Evolutionary conservation across 2,329 filamentous ascomycete species (phyloP), one percentile per base, ranked within the genome.

Genomic region (Cladosporium sp.): DNA sequence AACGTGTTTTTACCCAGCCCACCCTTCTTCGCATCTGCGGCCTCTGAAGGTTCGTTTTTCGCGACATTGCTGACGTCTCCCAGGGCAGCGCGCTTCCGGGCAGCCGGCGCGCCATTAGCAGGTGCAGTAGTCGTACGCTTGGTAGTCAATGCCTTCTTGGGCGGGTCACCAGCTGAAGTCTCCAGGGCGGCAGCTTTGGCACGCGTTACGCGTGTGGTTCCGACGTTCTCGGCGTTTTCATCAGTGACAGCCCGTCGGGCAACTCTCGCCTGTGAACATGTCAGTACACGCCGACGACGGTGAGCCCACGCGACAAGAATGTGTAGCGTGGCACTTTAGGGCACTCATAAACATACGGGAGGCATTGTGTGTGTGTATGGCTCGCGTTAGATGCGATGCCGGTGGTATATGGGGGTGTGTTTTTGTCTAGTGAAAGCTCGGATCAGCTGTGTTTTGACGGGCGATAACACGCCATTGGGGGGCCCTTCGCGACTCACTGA

Each of bases 21-120:
- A 45, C 66, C 64, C 65, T 78, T 85, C 66, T 76, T 77, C 38
- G 72, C 72, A 35, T 76, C 69, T 43, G 77, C 73, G 78, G 95
- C 95, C 45, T 69, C 67, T 54, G 72, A 75, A 5, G 72, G 77
- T 50, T 88, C 87, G 44, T 80, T 79, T 71, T 96, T 97, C 63
- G 83, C 83, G 58, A 95, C 86, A 74, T 98, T 98, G 81, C 90
- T 97, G 62, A 96, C 87, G 75, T 98, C 93, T 54, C 88, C 90
- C 35, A 98, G 80, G 45, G 89, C 91, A 63, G 86, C 82, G 67
- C 93, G 89, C 75, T 87, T 93, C 77, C 68, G 56, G 61, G 63
- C 49, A 60, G 53, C 62, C 14, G 61, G 77, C 44, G 77, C 71
- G 63, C 77, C 72, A 57, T 68, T 72, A 56, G 72, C 68, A 45